phyloP scores from a whole-genome alignment of 2,329 filamentous ascomycete species.

The Simplicillium sp. region DNA sequence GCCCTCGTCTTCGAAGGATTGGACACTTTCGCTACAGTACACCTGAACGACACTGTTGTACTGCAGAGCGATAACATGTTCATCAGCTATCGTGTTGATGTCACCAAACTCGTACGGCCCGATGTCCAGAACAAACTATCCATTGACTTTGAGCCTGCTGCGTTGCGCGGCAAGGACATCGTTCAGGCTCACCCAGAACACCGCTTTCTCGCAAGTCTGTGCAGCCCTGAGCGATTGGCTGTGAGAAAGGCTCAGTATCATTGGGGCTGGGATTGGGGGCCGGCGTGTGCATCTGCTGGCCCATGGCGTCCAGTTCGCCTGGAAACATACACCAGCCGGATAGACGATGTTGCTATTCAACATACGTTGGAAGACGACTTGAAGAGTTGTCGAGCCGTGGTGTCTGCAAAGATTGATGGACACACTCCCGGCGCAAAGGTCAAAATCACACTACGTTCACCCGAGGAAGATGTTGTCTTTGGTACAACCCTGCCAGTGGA shows the following conservation, averaged over 20 bases:
- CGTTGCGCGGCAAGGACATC: conserved; percentile 40
- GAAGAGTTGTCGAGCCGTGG: conserved; percentile 23
- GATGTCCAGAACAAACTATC: conserved; percentile 35
- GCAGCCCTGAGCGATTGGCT: conserved; percentile 16
- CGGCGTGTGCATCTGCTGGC: conserved; percentile 50
- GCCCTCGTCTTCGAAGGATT: conserved; percentile 54
- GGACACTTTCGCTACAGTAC: conserved; percentile 53
- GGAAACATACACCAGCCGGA: conserved; percentile 49
- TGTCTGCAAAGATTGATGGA: conserved; percentile 26
- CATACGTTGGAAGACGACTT: conserved; percentile 25
- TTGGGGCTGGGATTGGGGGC: conserved; percentile 67
- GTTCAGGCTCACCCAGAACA: conserved; percentile 46
- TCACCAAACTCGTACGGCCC: conserved; percentile 30
- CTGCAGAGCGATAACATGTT: conserved; percentile 56
- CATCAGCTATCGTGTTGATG: conserved; percentile 43
- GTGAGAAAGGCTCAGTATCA: conserved; percentile 61
- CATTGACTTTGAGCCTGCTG: conserved; percentile 47
- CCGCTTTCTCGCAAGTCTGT: conserved; percentile 12
- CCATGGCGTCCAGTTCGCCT: conserved; percentile 59
- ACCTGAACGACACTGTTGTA: conserved; percentile 42
- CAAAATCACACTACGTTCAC: not conserved
- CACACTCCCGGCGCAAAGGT: conserved; percentile 10
- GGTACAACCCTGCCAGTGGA: conserved; percentile 10
- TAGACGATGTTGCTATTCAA: conserved; percentile 47
- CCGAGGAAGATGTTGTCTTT: conserved; percentile 14